phyloP scores from a whole-genome alignment of 164 flowering plant genomes.

The Kalanchoe fedtschenkoi region DNA sequence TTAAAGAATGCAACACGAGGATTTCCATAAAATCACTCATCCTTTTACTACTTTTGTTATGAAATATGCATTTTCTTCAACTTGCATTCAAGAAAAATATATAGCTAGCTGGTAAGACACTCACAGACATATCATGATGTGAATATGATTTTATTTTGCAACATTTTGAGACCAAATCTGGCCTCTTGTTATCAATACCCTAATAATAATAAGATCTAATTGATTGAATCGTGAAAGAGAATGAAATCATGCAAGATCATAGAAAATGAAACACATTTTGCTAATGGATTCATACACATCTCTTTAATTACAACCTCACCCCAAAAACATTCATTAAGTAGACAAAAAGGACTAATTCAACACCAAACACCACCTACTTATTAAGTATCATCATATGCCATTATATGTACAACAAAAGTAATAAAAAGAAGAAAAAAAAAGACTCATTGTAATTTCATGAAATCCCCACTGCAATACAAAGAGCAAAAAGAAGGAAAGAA shows the following conservation, averaged over 20 bases:
- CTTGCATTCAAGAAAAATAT: background rate
- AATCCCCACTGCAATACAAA: constrained; percentile 3
- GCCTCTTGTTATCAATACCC: too few species aligned
- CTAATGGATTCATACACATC: background rate
- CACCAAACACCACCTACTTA: constrained; percentile 6
- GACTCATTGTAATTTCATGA: constrained; percentile 3
- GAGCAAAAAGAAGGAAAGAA: background rate
- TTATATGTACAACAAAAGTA: background rate
- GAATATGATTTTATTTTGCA: too few species aligned
- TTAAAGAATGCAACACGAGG: too few species aligned
- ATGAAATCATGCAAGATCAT: background rate
- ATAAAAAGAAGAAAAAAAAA: background rate
- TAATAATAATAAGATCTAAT: too few species aligned
- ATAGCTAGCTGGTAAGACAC: too few species aligned
- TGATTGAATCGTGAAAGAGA: background rate
- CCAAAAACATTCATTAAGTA: background rate
- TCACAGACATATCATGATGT: too few species aligned
- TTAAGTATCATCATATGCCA: background rate
- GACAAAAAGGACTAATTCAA: constrained; percentile 1
- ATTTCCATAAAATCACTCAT: too few species aligned
- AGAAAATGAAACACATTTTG: background rate
- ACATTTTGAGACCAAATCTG: too few species aligned
- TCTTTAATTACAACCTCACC: constrained; percentile 1
- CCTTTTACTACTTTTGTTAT: too few species aligned
- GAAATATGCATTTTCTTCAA: constrained; percentile 1